Evolutionary conservation across 768 basidiomycete species (phyloP).

Genomic region (Boletus reticulatus): DNA sequence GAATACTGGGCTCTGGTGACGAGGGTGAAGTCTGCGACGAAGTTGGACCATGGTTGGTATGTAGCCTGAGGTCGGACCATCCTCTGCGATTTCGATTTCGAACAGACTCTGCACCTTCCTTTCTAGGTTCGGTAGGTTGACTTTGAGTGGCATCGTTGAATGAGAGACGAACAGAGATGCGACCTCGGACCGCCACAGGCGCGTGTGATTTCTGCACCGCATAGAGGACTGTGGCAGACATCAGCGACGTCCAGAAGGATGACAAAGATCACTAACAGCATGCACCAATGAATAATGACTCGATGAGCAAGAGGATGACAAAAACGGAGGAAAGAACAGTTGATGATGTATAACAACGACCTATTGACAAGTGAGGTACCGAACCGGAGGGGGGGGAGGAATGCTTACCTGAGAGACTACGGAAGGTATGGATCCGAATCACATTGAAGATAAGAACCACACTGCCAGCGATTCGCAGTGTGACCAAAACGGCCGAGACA

Average conservation of each 20-base stretch:
- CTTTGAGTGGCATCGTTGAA: constrained; percentile 36
- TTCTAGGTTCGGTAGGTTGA: constrained; percentile 11
- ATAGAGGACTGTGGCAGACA: constrained; percentile 42
- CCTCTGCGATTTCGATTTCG: constrained; percentile 15
- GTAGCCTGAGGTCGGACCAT: constrained; percentile 48
- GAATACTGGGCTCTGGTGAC: constrained; percentile 6
- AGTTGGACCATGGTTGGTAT: neutral
- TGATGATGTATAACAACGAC: constrained; percentile 43
- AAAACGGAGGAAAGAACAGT: constrained; percentile 37
- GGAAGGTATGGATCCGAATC: constrained; percentile 35
- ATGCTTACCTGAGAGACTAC: constrained; percentile 47
- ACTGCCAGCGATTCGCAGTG: constrained; percentile 43
- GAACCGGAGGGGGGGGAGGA: neutral
- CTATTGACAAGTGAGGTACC: constrained; percentile 26
- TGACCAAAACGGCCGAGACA: constrained; percentile 42
- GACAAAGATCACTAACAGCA: constrained; percentile 47
- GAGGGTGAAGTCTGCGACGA: neutral
- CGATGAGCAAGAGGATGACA: constrained; percentile 48
- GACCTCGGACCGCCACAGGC: constrained; percentile 50
- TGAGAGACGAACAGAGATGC: constrained; percentile 51
- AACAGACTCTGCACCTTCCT: constrained; percentile 1
- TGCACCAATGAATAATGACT: constrained; percentile 56
- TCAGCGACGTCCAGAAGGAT: neutral
- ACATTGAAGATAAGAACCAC: constrained; percentile 44
- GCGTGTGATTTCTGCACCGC: constrained; percentile 54